Conservation (phyloP, 2,329 filamentous ascomycete species). For the Fusarium anguioides region DNA sequence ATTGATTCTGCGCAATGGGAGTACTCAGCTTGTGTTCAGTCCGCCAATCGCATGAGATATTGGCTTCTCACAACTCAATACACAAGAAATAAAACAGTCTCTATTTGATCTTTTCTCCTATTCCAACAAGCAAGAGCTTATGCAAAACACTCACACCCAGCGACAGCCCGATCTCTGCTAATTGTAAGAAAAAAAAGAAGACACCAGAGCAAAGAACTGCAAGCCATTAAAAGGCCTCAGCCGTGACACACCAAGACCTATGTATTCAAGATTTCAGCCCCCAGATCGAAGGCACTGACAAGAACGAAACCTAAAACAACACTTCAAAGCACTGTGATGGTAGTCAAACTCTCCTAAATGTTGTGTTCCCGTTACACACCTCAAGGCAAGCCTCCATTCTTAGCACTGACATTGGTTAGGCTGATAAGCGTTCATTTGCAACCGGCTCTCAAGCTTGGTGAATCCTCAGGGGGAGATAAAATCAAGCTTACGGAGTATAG, state of each 20-base stretch:
- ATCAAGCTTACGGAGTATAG: too few species aligned
- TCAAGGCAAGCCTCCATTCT: conserved; percentile 31
- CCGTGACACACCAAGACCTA: not conserved
- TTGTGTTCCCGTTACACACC: not conserved
- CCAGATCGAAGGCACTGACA: conserved; percentile 5
- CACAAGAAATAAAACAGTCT: not conserved
- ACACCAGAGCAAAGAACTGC: too few species aligned
- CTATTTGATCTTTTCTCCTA: not conserved
- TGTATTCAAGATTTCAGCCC: conserved; percentile 20
- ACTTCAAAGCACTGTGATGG: not conserved
- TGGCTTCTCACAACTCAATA: not conserved
- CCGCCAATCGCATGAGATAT: not conserved
- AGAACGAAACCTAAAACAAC: conserved; percentile 11
- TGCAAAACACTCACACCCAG: not conserved
- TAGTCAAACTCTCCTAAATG: not conserved
- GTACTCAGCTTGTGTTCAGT: not conserved
- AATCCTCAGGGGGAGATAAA: too few species aligned
- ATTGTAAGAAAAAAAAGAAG: too few species aligned
- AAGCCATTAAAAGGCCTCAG: not conserved
- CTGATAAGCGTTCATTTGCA: not conserved
- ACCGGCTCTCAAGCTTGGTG: not conserved
- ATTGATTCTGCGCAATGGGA: too few species aligned
- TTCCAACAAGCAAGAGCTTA: not conserved
- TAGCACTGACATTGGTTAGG: not conserved
- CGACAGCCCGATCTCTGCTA: not conserved